Base-by-base conservation (phyloP, 2,329 filamentous ascomycete species). In the Xylariaceae sp. region DNA sequence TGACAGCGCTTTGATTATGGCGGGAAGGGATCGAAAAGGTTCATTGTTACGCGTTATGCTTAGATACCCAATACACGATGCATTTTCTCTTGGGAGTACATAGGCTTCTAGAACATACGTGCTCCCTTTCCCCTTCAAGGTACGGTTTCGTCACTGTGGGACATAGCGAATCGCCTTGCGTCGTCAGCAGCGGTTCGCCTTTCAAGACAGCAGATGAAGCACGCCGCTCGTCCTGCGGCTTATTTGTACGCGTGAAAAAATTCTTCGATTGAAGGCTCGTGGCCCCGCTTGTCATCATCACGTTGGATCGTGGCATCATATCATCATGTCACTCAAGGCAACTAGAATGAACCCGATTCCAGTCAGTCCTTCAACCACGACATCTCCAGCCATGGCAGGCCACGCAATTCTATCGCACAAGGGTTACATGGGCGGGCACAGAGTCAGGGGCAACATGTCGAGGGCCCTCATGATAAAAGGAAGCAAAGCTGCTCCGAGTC, bases 1-100 rank as follows among this genome's bases (percentile, higher is more conserved):
- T 21, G 46, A 37, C 37, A 49, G 47, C 32, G 20, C 10, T 48
- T 51, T 51, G 23, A 42, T 41, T 19, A 40, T 21, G 26, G 29
- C 32, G 48, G 51, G 32, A 42, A 18, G 40, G 54, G 54, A 48
- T 29, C 50, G 21, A 40, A n/a, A 43, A 48, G 53, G 47, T 50
- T 48, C 20, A 44, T 54, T 48, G 21, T 16, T 57, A 43, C 20
- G 18, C 40, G 32, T 40, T 52, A 52, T 12, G 3, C 20, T 42
- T 18, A 23, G 29, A 52, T 48, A 48, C 45, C 45, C 45, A 20
- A 14, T 49, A 50, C 42, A 51, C 40, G 48, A 19, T 41, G 41
- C 40, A 29, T 48, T 16, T 37, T 37, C 32, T 37, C 12, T 12
- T 37, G 3, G 32, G 32, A 37, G 3, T 12, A n/a, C n/a, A n/a